Conservation (phyloP, 2,329 filamentous ascomycete genomes). For the Colletotrichum sp. region DNA sequence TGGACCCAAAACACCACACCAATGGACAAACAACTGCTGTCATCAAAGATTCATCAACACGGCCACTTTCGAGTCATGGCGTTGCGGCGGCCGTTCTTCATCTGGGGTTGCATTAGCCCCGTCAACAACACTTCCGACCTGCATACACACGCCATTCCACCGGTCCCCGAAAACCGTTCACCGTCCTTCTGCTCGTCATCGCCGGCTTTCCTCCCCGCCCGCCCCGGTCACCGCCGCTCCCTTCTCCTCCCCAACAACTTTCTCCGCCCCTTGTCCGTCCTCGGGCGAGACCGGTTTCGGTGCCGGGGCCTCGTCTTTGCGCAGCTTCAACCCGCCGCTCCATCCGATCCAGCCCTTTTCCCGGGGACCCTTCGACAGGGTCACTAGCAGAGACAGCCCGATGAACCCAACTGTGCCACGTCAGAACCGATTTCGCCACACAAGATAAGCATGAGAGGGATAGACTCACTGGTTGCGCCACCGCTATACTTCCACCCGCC, state of each 20-base stretch:
- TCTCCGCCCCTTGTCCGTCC: background rate
- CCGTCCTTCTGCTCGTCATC: background rate
- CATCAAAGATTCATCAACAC: background rate
- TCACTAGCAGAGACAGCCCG: constrained; percentile 16
- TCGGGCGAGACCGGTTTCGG: constrained; percentile 6
- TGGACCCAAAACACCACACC: background rate
- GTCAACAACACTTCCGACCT: background rate
- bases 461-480: constrained; percentile 40
- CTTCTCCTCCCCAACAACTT: background rate
- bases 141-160: background rate
- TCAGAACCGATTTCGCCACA: background rate
- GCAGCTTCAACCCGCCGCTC: constrained; percentile 13
- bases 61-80: background rate
- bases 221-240: constrained; percentile 3
- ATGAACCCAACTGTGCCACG: constrained; percentile 17
- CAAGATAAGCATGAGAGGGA: background rate
- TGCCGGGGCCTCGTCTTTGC: background rate
- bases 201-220: background rate
- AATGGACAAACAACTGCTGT: background rate
- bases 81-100: background rate
- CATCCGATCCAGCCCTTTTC: constrained; percentile 21
- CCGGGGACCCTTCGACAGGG: constrained; percentile 15
- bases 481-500: constrained; percentile 58
- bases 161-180: background rate
- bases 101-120: background rate